Percentiles rank a stretch among this genome's conserved stretches.
These are phyloP conservation scores for Barnettozyma vustinii DNA, from an alignment of 805 yeast species.

Conservation along the genomic window DNA sequence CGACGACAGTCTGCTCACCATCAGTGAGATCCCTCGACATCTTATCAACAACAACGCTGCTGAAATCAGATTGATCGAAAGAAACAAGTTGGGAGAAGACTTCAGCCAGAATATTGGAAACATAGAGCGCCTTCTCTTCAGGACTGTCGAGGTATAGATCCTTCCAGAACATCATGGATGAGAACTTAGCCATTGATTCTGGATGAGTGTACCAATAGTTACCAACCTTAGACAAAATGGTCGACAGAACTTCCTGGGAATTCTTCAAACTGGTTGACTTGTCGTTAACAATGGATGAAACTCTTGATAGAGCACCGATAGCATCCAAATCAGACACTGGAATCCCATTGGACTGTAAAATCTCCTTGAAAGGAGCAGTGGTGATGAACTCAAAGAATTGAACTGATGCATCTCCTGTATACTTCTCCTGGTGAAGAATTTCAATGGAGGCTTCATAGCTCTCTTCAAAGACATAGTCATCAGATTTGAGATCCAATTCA, in stretches of 20 bases:
- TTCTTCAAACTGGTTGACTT: conserved; percentile 17
- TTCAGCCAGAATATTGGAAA: conserved; percentile 31
- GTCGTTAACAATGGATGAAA: conserved; percentile 29
- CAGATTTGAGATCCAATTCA: conserved; percentile 21
- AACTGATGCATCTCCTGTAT: conserved; percentile 13
- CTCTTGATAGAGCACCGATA: conserved; percentile 38
- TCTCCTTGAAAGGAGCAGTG: conserved; percentile 24
- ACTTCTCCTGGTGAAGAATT: conserved; percentile 13
- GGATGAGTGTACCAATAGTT: conserved; percentile 28
- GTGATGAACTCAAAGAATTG: conserved; percentile 32
- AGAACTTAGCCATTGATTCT: conserved; percentile 13
- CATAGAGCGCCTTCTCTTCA: conserved; percentile 25
- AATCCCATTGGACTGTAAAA: conserved; percentile 28
- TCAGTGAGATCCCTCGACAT: conserved; percentile 8
- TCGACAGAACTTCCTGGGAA: conserved; percentile 28
- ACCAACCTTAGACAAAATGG: conserved; percentile 41
- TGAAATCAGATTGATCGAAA: conserved; percentile 14
- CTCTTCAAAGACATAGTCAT: conserved; percentile 14
- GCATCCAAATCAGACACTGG: conserved; percentile 45
- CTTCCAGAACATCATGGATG: conserved; percentile 27
- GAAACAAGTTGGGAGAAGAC: conserved; percentile 29
- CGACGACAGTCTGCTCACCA: conserved; percentile 22
- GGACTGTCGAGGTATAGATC: conserved; percentile 14
- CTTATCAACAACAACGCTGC: conserved; percentile 5
- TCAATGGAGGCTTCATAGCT: conserved; percentile 13